Evolutionary conservation across 805 yeast species (phyloP).

Genomic region (Saccharomycopsis guyanensis): DNA sequence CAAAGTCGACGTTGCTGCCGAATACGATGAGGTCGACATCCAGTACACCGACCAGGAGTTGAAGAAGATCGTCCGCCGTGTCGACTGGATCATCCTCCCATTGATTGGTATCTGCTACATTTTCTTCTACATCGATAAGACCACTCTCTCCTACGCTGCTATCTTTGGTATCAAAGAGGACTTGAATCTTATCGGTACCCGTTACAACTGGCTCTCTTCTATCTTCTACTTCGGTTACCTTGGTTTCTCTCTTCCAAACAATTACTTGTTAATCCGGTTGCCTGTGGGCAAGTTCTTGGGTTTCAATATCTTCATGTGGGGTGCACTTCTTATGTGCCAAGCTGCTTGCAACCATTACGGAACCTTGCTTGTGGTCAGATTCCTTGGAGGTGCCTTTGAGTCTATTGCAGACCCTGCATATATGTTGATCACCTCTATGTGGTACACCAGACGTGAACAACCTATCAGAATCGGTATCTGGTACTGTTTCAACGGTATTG

Average conservation of each 20-base stretch:
- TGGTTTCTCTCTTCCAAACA: conserved; percentile 35
- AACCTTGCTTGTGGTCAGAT: conserved; percentile 30
- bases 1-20: conserved; percentile 11
- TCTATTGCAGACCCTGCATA: conserved; percentile 26
- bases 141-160: conserved; percentile 37
- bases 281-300: conserved; percentile 33
- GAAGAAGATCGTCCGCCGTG: conserved; percentile 31
- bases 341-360: conserved; percentile 34
- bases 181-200: conserved; percentile 32
- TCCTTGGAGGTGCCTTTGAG: conserved; percentile 26
- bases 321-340: conserved; percentile 29
- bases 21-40: conserved; percentile 7
- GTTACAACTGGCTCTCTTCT: conserved; percentile 35
- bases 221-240: conserved; percentile 37
- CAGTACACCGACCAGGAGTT: conserved; percentile 35
- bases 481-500: conserved; percentile 29
- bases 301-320: conserved; percentile 30
- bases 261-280: conserved; percentile 28
- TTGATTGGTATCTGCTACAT: conserved; percentile 31
- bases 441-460: conserved; percentile 28
- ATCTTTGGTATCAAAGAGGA: conserved; percentile 37
- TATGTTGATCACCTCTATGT: conserved; percentile 30
- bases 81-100: conserved; percentile 34
- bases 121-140: conserved; percentile 37
- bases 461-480: conserved; percentile 31